Evolutionary conservation across 352 stramenopile genomes (phyloP).

Genomic region (Phytophthora chlamydospora): DNA sequence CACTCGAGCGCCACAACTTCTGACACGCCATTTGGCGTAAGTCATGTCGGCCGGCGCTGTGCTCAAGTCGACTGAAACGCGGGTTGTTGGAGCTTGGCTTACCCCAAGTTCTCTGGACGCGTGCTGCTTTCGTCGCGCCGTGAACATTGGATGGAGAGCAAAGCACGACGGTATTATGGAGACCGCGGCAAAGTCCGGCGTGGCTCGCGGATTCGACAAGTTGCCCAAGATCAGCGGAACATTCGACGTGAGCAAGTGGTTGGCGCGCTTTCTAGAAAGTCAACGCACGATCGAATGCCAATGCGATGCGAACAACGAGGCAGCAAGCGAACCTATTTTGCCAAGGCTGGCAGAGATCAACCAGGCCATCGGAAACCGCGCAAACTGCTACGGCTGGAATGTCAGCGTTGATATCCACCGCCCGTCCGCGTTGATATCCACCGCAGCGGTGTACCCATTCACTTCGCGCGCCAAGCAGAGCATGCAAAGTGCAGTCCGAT

Average conservation of each 20-base stretch:
- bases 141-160: too few species aligned
- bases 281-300: neutral
- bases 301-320: too few species aligned
- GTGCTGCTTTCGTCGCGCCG: too few species aligned
- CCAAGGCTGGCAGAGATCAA: too few species aligned
- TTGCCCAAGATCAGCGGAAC: neutral
- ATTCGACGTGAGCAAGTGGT: too few species aligned
- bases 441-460: slow-evolving; percentile 13
- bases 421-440: slow-evolving; percentile 13
- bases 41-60: too few species aligned
- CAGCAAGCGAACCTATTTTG: too few species aligned
- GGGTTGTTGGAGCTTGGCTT: too few species aligned
- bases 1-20: neutral
- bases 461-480: neutral
- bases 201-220: neutral
- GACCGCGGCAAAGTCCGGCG: neutral
- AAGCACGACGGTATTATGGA: too few species aligned
- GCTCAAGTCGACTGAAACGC: too few species aligned
- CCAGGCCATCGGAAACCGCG: neutral
- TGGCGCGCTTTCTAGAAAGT: neutral
- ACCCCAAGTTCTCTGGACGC: too few species aligned
- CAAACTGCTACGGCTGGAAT: slow-evolving; percentile 13
- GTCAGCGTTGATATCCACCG: slow-evolving; percentile 11
- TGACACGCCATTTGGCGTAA: neutral
- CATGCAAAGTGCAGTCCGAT: neutral